Base-by-base conservation (phyloP, 306 rosid genomes). In the Dryas alaskensis region DNA sequence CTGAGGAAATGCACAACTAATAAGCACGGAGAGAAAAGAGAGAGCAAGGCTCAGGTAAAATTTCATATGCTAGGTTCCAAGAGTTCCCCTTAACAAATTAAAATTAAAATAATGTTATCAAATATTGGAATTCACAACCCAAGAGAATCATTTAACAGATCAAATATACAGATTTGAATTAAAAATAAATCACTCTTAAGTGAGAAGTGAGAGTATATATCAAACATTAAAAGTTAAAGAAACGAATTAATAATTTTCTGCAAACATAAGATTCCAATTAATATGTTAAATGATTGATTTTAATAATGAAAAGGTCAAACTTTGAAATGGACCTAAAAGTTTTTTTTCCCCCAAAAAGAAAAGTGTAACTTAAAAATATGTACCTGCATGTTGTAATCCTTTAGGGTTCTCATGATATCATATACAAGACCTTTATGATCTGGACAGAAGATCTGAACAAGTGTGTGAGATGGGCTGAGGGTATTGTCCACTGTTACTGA, bases 381-480 rank as follows among this genome's bases (percentile, higher is more conserved):
- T 67, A 87, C 92, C 89, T 85, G 87, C 51, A 83, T 74, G 57
- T 83, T 85, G 64, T 85, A 87, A 64, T 87, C 92, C 87, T 87
- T 87, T n/a, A 87, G 64, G 7, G 89, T 85, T 76, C 89, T 85
- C 86, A 83, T 79, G 76, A 85, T 83, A 78, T 87, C 92, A 72
- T 87, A 85, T 48, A 81, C 43, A 5, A 87, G 92, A 37, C 92
- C 87, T 69, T 87, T 87, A 77, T 85, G 87, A 79, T 87, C 92
- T 42, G 27, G 79, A 62, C 89, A 85, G 17, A 69, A 82, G 74
- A 87, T 82, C 53, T 65, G 89, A 81, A 83, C 62, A 12, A 83
- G 71, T 2, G 89, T 85, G 67, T 85, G 89, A 67, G 92, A 87
- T 43, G 78, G 89, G 80, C 89, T 87, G 63, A 85, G 73, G 44